Base-by-base conservation (phyloP, 2,329 filamentous ascomycete genomes). In the Venturia carpophila region DNA sequence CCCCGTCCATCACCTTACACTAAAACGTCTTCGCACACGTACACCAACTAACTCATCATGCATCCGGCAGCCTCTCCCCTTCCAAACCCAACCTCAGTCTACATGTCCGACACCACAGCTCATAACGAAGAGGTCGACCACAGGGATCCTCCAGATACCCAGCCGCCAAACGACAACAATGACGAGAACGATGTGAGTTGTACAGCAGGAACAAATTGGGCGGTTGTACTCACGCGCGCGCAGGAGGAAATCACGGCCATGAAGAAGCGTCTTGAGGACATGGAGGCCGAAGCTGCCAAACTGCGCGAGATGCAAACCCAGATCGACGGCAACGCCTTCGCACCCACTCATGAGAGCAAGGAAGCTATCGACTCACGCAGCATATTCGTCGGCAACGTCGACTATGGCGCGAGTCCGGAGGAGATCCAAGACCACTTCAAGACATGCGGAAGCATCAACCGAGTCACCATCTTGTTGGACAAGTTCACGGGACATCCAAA, bases 401-500 rank as follows among this genome's bases (percentile, higher is more conserved):
- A 99, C 78, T 99, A 99, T 77, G 92, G 91, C 68, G 92, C 93
- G 27, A 95, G 92, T 37, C 94, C 94, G 2, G 94, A 99, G 79
- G 94, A 99, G 80, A 94, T 99, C 67, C 94, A 99, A 80, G 91
- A 92, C 67, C 94, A 99, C 75, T 99, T 99, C 80, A 92, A 96
- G 81, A 95, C 88, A 81, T 96, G 92, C 72, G 94, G 94, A 67
- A 91, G 90, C 70, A 99, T 99, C 82, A 99, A 99, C 78, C 89
- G 94, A 67, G 94, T 99, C 67, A 99, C 94, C 1, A 99, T 99
- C 70, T 81, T 99, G 70, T 80, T 99, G 71, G 94, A 99, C 80
- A 99, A 99, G 81, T 97, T 97, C 74, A 96, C 92, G 13, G 94
- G 94, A 69, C 92, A 97, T 81, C 94, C 94, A n/a, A 99, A 99